Percentiles rank a stretch among this genome's conserved stretches.
These are phyloP conservation scores for Fagopyrum homotropicum DNA, from an alignment of 148 eudicot genomes.

Conservation along the genomic window DNA sequence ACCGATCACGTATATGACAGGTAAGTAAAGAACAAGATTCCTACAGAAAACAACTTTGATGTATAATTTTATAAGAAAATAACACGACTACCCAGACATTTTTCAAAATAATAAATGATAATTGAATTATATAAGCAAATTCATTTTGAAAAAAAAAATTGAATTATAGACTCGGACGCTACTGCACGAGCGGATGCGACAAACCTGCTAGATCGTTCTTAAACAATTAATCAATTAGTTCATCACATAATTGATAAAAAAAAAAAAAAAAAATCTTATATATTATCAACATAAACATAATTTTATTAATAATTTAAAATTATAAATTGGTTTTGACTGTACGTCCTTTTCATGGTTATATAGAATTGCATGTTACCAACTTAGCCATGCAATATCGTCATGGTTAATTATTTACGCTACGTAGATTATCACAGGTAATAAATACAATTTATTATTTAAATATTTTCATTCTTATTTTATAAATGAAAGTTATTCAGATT, in stretches of 20 bases:
- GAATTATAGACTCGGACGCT: conserved; percentile 3
- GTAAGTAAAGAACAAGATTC: conserved; percentile 6
- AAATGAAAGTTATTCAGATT: background rate
- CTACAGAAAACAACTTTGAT: background rate
- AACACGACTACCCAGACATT: background rate
- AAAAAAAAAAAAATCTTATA: background rate
- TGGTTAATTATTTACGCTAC: background rate
- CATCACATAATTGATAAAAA: background rate
- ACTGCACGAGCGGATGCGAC: conserved; percentile 13
- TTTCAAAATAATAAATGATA: too few species aligned
- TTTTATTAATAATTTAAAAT: background rate
- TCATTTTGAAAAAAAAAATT: background rate
- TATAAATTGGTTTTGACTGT: background rate
- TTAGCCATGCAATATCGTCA: conserved; percentile 8
- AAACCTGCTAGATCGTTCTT: conserved; percentile 13
- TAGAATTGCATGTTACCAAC: conserved; percentile 1
- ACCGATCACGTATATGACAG: conserved; percentile 9
- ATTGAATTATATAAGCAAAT: background rate
- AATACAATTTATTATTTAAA: background rate
- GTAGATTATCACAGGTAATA: background rate
- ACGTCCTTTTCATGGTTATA: conserved; percentile 2
- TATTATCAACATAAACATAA: background rate
- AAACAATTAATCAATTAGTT: background rate
- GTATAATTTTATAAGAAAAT: background rate
- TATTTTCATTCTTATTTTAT: background rate